These are phyloP conservation scores for Monilinia fructigena DNA, from an alignment of 2,329 filamentous ascomycete species.

Conservation along the genomic window DNA sequence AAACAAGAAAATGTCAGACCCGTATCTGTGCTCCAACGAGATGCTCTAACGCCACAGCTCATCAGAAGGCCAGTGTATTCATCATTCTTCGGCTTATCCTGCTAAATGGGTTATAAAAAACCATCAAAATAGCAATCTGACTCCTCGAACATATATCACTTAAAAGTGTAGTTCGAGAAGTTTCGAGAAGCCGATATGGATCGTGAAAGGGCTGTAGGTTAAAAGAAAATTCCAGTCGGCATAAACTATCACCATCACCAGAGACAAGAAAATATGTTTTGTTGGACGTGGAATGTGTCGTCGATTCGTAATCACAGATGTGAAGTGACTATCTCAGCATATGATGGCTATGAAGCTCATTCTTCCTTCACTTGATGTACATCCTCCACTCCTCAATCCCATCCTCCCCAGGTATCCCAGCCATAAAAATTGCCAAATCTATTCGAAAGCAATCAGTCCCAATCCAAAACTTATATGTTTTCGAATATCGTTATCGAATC, in stretches of 20 bases:
- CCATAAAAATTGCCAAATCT: constrained; percentile 23
- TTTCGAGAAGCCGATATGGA: constrained; percentile 37
- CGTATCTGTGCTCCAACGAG: constrained; percentile 67
- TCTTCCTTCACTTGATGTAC: constrained; percentile 31
- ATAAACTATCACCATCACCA: constrained; percentile 16
- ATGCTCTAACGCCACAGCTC: constrained; percentile 60
- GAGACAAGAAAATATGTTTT: constrained; percentile 29
- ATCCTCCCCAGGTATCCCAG: constrained; percentile 22
- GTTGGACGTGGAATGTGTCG: constrained; percentile 34
- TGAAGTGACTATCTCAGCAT: constrained; percentile 39
- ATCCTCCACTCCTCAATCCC: not conserved
- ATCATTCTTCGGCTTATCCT: constrained; percentile 42
- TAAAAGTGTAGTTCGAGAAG: constrained; percentile 40
- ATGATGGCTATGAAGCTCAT: constrained; percentile 34
- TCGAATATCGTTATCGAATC: not conserved
- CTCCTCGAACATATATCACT: constrained; percentile 40
- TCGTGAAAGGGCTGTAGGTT: constrained; percentile 10
- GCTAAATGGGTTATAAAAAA: constrained; percentile 25
- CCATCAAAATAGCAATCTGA: constrained; percentile 40
- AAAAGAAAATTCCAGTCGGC: constrained; percentile 21
- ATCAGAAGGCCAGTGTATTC: constrained; percentile 53
- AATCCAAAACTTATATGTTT: not conserved
- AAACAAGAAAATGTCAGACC: constrained; percentile 50
- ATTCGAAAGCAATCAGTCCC: constrained; percentile 15
- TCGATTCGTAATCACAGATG: constrained; percentile 38